These are phyloP conservation scores for Sporothrix protearum DNA, from an alignment of 2,329 filamentous ascomycete genomes.

Conservation along the genomic window DNA sequence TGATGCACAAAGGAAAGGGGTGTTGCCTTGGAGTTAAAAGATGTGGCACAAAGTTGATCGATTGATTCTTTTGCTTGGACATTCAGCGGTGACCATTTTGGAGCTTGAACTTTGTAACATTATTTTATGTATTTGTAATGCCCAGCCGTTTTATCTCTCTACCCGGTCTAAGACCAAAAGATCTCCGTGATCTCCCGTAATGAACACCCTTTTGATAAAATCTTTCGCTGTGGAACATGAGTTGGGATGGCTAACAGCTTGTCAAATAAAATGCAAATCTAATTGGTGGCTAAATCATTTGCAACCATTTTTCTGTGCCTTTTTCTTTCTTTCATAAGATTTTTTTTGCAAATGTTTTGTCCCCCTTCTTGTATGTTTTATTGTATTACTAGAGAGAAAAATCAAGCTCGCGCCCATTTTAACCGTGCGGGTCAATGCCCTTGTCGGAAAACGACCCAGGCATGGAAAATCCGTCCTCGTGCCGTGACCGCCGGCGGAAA, in stretches of 20 bases:
- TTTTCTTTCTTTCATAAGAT: not conserved
- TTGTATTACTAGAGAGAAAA: not conserved
- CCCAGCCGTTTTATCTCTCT: not conserved
- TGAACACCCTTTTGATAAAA: not conserved
- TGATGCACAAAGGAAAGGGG: not conserved
- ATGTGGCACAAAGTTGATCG: not conserved
- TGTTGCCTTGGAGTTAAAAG: not conserved
- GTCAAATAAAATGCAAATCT: not conserved
- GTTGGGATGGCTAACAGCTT: not conserved
- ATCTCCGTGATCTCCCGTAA: not conserved
- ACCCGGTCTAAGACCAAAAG: not conserved
- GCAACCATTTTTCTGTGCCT: not conserved
- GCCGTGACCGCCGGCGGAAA: constrained; percentile 38
- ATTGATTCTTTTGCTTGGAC: not conserved
- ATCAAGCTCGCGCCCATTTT: not conserved
- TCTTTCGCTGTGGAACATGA: not conserved
- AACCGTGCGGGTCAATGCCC: constrained; percentile 19
- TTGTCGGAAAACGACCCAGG: constrained; percentile 47
- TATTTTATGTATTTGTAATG: not conserved
- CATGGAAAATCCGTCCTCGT: constrained; percentile 42
- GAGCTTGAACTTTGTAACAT: not conserved
- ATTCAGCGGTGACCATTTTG: not conserved
- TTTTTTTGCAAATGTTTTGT: not conserved
- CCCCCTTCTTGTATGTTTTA: not conserved
- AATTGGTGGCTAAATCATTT: not conserved